Evolutionary conservation across 2,329 filamentous ascomycete genomes (phyloP), one percentile per base, ranked within the genome.

Genomic region (Coniochaeta sp.): DNA sequence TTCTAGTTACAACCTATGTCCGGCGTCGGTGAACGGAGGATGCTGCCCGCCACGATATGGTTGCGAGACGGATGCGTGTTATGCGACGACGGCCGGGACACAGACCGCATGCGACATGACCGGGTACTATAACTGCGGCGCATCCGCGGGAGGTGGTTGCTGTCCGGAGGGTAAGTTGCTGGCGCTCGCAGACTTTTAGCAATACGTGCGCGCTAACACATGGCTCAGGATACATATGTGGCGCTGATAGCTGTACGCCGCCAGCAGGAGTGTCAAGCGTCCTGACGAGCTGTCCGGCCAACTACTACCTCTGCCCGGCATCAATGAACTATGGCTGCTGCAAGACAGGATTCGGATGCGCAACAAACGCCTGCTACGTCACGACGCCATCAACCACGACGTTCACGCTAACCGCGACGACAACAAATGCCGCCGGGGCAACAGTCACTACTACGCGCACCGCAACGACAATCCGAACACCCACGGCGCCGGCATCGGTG

Each of bases 261-360:
- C 73, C 76, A 1, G 65, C 68, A 10, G 76, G 75, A 9, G 61
- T 65, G 5, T 60, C 71, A 1, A 52, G 52, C 40, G 51, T 65
- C 63, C 27, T 68, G 67, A 7, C 62, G 66, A 51, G 66, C 14
- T 83, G 79, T 50, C 70, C 70, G 6, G 56, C 65, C 2, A 69
- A 64, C 53, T 76, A 72, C 46, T 75, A 70, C 51, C 65, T 72
- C 3, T 83, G 80, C 52, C 72, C 80, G 1, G 58, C 72, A 5
- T 76, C 74, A 1, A 56, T 77, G 4, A 73, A 72, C 49, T 76
- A 72, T 52, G 79, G 79, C 0, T 83, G 80, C 56, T 83, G 80
- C 58, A 64, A 63, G 2, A 71, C 63, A 46, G 74, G 73, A 4
- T 71, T 76, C 68, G 73, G 63, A 24, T 83, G 80, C 57, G 78